phyloP scores from a whole-genome alignment of 257 asterid species.

The Solanum pennellii region DNA sequence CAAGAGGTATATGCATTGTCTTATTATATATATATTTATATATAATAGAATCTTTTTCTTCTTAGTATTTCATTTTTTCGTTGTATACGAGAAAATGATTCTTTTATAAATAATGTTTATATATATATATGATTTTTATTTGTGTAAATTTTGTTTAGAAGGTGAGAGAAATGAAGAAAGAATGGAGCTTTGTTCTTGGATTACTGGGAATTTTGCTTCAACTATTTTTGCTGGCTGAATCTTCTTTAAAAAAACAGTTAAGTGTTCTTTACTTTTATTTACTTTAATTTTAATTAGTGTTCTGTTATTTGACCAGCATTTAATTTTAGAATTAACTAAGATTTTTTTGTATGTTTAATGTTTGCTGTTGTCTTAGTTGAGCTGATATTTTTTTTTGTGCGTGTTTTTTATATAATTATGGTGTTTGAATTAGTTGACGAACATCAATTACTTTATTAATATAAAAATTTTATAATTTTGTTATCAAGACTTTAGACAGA shows the following conservation, averaged over 20 bases:
- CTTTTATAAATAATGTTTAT: background rate
- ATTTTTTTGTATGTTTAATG: background rate
- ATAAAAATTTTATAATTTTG: background rate
- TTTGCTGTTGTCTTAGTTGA: background rate
- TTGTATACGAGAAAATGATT: background rate
- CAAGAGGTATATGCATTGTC: background rate
- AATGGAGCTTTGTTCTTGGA: conserved; percentile 11
- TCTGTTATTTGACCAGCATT: background rate
- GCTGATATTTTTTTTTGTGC: background rate
- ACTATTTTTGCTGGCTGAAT: conserved; percentile 16
- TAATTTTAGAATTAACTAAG: background rate
- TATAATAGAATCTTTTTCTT: background rate
- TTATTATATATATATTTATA: background rate
- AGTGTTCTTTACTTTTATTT: conserved; percentile 1
- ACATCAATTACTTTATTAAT: background rate
- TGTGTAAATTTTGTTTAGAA: background rate
- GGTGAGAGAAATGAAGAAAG: conserved; percentile 16
- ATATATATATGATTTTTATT: background rate
- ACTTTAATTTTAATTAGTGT: background rate
- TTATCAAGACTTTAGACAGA: background rate
- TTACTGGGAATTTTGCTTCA: conserved; percentile 22
- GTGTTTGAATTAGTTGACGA: accelerated
- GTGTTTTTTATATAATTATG: background rate
- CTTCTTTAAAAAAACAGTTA: conserved; percentile 29
- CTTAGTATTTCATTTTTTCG: background rate